Percentiles rank a stretch among this genome's conserved stretches.
These are phyloP conservation scores for Dunaliella sp. DNA, from an alignment of 139 green algal species.

Conservation along the genomic window DNA sequence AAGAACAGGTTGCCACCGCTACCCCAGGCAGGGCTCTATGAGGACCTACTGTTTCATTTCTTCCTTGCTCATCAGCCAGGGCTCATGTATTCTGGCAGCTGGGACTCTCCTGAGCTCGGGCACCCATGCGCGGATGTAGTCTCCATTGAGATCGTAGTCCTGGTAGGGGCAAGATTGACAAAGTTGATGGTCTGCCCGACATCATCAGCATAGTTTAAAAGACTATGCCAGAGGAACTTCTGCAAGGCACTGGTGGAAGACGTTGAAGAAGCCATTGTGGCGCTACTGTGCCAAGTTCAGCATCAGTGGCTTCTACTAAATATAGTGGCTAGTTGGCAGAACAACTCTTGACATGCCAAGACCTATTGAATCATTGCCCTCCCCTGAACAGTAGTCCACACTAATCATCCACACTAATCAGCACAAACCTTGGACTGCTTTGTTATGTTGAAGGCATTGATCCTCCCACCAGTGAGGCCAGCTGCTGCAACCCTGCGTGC, in stretches of 20 bases:
- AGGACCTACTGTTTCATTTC: slow-evolving; percentile 56
- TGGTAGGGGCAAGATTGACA: no score
- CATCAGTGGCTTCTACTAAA: not conserved
- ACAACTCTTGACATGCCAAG: no score
- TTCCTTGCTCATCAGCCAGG: slow-evolving; percentile 67
- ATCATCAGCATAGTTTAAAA: slow-evolving; percentile 2
- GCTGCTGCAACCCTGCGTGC: slow-evolving; percentile 65
- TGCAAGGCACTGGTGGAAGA: not conserved
- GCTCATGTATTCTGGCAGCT: slow-evolving; percentile 67
- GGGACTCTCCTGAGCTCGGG: slow-evolving; percentile 85
- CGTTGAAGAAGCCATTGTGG: not conserved
- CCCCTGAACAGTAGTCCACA: no score
- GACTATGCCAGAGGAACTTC: not conserved
- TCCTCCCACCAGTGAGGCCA: slow-evolving; percentile 66
- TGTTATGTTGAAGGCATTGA: slow-evolving; percentile 95
- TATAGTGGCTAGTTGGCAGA: no score
- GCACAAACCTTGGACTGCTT: slow-evolving; percentile 84
- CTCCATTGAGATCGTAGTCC: slow-evolving; percentile 84
- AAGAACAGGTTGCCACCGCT: no score
- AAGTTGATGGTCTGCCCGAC: no score
- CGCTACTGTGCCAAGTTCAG: not conserved
- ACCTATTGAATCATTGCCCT: no score
- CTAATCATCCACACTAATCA: no score
- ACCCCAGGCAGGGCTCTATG: no score
- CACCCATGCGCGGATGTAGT: slow-evolving; percentile 87